phyloP scores from a whole-genome alignment of 2,329 filamentous ascomycete species.

The Nemania diffusa region DNA sequence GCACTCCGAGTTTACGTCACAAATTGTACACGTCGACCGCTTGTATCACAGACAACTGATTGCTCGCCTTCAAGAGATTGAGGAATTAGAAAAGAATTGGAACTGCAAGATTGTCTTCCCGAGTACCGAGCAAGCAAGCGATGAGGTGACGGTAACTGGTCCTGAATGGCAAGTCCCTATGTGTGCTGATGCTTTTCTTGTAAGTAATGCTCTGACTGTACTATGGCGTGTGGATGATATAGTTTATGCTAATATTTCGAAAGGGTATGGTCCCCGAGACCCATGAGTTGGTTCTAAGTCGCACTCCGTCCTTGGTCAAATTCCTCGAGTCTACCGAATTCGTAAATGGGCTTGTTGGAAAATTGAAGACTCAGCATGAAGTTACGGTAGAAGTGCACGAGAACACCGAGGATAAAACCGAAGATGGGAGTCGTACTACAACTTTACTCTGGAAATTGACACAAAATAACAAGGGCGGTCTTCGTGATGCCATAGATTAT shows the following conservation, averaged over 20 bases:
- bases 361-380: conserved; percentile 90
- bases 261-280: conserved; percentile 97
- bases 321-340: conserved; percentile 88
- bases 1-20: conserved; percentile 96
- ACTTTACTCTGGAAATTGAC: conserved; percentile 85
- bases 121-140: conserved; percentile 95
- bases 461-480: conserved; percentile 93
- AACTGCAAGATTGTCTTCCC: conserved; percentile 99
- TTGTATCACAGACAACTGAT: conserved; percentile 96
- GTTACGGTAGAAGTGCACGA: conserved; percentile 83
- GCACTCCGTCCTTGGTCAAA: conserved; percentile 78
- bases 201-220: conserved; percentile 53
- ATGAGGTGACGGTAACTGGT: conserved; percentile 93
- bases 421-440: conserved; percentile 67
- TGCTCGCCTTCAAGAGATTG: conserved; percentile 86
- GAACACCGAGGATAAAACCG: conserved; percentile 67
- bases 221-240: neutral
- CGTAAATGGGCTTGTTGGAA: conserved; percentile 79
- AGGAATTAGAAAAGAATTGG: conserved; percentile 97
- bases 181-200: conserved; percentile 93
- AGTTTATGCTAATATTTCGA: conserved; percentile 45
- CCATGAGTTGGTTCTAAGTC: conserved; percentile 88
- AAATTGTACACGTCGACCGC: conserved; percentile 92
- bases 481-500: conserved; percentile 96
- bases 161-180: conserved; percentile 98